Percentiles rank a stretch among this genome's conserved stretches.
These are phyloP conservation scores for Glomus cerebriforme DNA, from an alignment of 192 early-diverging fungal species.

Conservation along the genomic window DNA sequence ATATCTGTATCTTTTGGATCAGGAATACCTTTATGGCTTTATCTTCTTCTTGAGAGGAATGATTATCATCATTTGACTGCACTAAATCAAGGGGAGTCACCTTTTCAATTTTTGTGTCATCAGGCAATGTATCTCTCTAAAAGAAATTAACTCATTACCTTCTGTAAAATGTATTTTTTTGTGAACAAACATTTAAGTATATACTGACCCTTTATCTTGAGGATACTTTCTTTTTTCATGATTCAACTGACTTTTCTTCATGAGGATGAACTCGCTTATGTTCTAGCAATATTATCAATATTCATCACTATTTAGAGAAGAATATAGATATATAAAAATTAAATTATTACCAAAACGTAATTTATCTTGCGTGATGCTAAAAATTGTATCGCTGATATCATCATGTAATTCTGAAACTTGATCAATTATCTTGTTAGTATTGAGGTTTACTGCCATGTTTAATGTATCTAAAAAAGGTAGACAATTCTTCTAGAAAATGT, in stretches of 20 bases:
- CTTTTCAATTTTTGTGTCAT: not conserved
- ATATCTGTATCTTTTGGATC: constrained; percentile 1
- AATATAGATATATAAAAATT: not conserved
- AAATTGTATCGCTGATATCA: constrained; percentile 17
- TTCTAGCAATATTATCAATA: constrained; percentile 1
- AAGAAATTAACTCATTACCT: not conserved
- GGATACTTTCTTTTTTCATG: constrained; percentile 9
- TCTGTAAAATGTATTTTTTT: constrained; percentile 9
- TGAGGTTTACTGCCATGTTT: constrained; percentile 12
- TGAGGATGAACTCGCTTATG: constrained; percentile 5
- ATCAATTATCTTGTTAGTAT: constrained; percentile 18
- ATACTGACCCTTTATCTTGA: not conserved
- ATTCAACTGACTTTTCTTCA: not conserved
- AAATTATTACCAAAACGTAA: constrained; percentile 13
- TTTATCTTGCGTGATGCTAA: constrained; percentile 23
- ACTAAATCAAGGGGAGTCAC: not conserved
- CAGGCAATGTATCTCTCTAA: constrained; percentile 8
- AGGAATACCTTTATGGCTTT: constrained; percentile 23
- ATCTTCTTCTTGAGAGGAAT: not conserved
- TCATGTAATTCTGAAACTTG: constrained; percentile 24
- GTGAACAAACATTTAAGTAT: not conserved
- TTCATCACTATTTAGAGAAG: constrained; percentile 6
- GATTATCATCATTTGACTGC: not conserved
- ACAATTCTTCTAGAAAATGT: constrained; percentile 9
- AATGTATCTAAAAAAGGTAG: constrained; percentile 8